A percentile compares a stretch with the other conserved stretches of the same genome.
Conservation (phyloP, 192 early-diverging fungal genomes). For the Coemansia asiatica region DNA sequence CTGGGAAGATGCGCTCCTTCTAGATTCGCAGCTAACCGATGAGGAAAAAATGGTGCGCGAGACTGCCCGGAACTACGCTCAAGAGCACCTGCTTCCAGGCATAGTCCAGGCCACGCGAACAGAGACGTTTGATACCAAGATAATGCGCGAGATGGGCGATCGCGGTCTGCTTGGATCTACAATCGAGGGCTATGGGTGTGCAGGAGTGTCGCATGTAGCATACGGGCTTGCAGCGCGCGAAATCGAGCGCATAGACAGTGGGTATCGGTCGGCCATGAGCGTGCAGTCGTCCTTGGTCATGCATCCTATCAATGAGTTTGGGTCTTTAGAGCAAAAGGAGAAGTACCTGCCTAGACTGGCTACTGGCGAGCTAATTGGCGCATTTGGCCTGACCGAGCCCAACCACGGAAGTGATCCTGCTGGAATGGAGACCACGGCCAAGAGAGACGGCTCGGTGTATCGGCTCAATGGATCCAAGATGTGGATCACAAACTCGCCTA, state of each 20-base stretch:
- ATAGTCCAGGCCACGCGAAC: conserved; percentile 82
- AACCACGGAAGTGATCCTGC: conserved; percentile 95
- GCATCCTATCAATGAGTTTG: conserved; percentile 97
- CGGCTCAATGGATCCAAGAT: conserved; percentile 92
- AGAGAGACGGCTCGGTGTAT: conserved; percentile 67
- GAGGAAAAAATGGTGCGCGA: conserved; percentile 87
- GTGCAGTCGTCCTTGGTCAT: conserved; percentile 99
- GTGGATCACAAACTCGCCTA: conserved; percentile 99
- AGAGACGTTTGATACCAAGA: conserved; percentile 86
- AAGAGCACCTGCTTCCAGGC: conserved; percentile 82
- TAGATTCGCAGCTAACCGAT: conserved; percentile 83
- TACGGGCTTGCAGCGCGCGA: conserved; percentile 97
- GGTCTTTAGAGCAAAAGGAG: conserved; percentile 81
- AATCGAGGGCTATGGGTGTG: conserved; percentile 94
- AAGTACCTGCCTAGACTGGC: conserved; percentile 91
- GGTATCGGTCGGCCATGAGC: conserved; percentile 97
- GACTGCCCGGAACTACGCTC: conserved; percentile 81
- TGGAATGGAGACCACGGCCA: conserved; percentile 90
- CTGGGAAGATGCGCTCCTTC: conserved; percentile 83
- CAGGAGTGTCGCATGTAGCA: conserved; percentile 94
- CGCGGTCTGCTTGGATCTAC: conserved; percentile 91
- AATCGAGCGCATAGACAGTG: conserved; percentile 92
- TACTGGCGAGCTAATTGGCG: conserved; percentile 82
- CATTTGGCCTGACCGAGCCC: conserved; percentile 97
- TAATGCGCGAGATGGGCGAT: conserved; percentile 92